Percentiles rank a stretch among this genome's conserved stretches.
Conservation (phyloP, 208 protist genomes). For the Crithidia fasciculata region DNA sequence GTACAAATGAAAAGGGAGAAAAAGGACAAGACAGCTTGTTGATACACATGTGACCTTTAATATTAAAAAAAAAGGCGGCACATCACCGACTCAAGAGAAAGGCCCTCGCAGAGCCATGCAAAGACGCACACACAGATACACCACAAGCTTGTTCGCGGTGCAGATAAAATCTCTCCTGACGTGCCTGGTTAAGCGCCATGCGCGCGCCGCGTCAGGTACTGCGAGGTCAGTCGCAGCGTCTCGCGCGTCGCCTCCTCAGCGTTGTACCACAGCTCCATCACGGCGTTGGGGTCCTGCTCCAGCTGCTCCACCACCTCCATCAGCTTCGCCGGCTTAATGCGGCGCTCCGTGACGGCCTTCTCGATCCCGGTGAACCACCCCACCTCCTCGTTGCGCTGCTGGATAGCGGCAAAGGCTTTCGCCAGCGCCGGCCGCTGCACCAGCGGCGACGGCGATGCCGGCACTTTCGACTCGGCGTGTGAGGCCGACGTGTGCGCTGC, state of each 20-base stretch:
- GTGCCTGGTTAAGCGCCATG: background rate
- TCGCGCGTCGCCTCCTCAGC: conserved; percentile 3
- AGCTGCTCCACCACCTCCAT: background rate
- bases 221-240: conserved; percentile 6
- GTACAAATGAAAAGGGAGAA: no score
- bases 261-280: conserved; percentile 6
- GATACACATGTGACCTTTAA: no score
- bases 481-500: no score
- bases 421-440: conserved; percentile 4
- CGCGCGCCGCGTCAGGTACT: conserved; percentile 2
- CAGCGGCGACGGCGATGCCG: background rate
- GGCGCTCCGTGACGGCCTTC: background rate
- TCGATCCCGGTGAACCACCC: conserved; percentile 5
- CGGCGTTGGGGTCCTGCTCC: background rate
- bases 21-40: no score
- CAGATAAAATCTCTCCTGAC: background rate
- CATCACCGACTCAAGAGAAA: no score
- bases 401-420: conserved; percentile 1
- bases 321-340: background rate
- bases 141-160: background rate
- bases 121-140: background rate
- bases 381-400: conserved; percentile 9
- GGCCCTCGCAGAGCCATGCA: no score
- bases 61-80: no score
- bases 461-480: background rate